Conservation (phyloP, 805 yeast species). For the Peterozyma toletana region DNA sequence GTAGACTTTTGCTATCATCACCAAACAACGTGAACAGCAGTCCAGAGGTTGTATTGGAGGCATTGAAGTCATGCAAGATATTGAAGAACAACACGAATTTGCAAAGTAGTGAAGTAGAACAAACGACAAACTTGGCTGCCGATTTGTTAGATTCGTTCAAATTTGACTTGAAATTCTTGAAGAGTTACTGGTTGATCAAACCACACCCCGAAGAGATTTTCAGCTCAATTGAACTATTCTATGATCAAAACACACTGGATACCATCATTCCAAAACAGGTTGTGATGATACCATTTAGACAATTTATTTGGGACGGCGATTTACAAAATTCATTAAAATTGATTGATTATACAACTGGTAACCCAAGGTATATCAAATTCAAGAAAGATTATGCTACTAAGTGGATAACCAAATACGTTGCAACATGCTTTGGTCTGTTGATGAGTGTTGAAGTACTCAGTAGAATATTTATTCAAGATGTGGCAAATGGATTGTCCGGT, state of each 20-base stretch:
- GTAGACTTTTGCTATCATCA: no score
- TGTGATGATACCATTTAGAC: constrained; percentile 59
- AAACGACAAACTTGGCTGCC: no score
- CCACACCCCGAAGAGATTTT: constrained; percentile 18
- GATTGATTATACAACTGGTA: constrained; percentile 56
- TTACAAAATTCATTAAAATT: constrained; percentile 47
- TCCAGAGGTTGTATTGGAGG: no score
- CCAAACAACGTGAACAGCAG: no score
- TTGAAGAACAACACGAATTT: no score
- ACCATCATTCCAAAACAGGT: constrained; percentile 24
- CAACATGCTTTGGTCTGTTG: constrained; percentile 32
- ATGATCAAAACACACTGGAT: constrained; percentile 12
- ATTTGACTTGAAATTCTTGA: constrained; percentile 14
- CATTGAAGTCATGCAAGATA: constrained; percentile 11
- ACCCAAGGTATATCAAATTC: constrained; percentile 36
- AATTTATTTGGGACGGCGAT: constrained; percentile 51
- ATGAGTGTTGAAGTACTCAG: constrained; percentile 40
- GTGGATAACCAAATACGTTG: constrained; percentile 29
- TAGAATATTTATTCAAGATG: constrained; percentile 29
- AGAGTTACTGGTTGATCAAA: constrained; percentile 14
- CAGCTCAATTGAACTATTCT: constrained; percentile 17
- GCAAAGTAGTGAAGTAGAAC: no score
- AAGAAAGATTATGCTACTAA: constrained; percentile 24
- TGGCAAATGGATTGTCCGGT: constrained; percentile 25
- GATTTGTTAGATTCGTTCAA: constrained; percentile 10